Base-by-base conservation (phyloP, 1,284 basidiomycete genomes). In the Fomitopsis palustris region DNA sequence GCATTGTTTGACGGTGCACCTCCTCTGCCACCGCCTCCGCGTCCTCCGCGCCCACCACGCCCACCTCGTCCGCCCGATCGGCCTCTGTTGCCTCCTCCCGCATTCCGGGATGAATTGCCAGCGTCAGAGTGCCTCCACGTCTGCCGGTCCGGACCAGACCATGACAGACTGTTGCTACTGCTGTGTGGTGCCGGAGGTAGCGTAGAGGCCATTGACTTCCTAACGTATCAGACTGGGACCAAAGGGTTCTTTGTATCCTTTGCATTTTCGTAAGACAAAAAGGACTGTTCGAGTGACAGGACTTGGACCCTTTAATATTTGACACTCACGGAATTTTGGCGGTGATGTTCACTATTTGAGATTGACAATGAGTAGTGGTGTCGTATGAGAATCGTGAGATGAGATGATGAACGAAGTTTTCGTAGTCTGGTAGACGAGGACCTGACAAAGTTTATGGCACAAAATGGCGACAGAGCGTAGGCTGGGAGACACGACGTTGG, bases 91-190 rank as follows among this genome's bases (percentile, higher is more conserved):
- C 49, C 49, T n/a, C 49, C 49, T 5, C 33, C 49, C 16, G 56
- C 23, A 6, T 74, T 74, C 52, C 78, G 81, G 65, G 83, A 82
- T 31, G 82, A 77, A 35, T 81, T 74, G 10, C 79, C 80, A 58
- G 79, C 70, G 41, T 85, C 85, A 47, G 74, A 75, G 25, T 70
- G 69, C 52, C 76, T 75, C 84, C 84, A 83, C 54, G 76, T 77
- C 57, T 70, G 68, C 54, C 76, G 74, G 55, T 62, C 56, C 42
- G 68, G 61, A 55, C 41, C 61, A 53, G 69, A 61, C 60, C 67
- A 70, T 10, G 69, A 69, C 53, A 66, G 52, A 54, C 42, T 63
- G 19, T 63, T 63, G n/a, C n/a, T n/a, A 9, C 65, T 68, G 56
- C 61, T 65, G 37, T 65, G 60, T 16, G 67, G 60, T 19, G 63